phyloP scores from a whole-genome alignment of 176 grass and related monocot genomes.

The Hordeum marinum region DNA sequence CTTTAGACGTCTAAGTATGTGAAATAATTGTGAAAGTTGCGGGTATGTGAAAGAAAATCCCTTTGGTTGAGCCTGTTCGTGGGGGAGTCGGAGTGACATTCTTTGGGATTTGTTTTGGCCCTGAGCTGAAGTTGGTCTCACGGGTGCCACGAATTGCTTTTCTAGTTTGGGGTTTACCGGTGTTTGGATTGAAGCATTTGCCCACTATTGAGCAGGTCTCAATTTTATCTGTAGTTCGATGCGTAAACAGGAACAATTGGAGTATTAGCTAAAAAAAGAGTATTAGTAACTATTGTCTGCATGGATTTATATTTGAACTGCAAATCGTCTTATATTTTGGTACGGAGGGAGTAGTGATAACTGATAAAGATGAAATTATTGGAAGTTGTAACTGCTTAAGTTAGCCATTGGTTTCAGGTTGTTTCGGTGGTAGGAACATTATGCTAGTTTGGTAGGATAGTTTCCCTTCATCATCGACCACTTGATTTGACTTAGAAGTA shows the following conservation, averaged over 20 bases:
- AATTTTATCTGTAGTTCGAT: neutral
- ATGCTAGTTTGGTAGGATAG: conserved; percentile 9
- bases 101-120: conserved; percentile 28
- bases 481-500: conserved; percentile 35
- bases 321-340: no score
- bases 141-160: conserved; percentile 15
- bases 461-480: conserved; percentile 30
- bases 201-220: neutral
- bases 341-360: no score
- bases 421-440: conserved; percentile 7
- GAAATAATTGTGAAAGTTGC: no score
- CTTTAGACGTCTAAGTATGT: neutral
- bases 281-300: no score
- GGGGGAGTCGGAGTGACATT: conserved; percentile 25
- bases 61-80: neutral
- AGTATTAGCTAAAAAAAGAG: no score
- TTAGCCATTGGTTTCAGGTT: neutral
- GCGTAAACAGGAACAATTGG: neutral
- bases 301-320: no score
- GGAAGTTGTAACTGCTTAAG: neutral
- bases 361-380: no score
- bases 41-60: neutral
- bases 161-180: neutral
- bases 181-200: conserved; percentile 14
- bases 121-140: conserved; percentile 36